phyloP scores from a whole-genome alignment of 495 filamentous ascomycete genomes.

The Neurospora hispaniola region DNA sequence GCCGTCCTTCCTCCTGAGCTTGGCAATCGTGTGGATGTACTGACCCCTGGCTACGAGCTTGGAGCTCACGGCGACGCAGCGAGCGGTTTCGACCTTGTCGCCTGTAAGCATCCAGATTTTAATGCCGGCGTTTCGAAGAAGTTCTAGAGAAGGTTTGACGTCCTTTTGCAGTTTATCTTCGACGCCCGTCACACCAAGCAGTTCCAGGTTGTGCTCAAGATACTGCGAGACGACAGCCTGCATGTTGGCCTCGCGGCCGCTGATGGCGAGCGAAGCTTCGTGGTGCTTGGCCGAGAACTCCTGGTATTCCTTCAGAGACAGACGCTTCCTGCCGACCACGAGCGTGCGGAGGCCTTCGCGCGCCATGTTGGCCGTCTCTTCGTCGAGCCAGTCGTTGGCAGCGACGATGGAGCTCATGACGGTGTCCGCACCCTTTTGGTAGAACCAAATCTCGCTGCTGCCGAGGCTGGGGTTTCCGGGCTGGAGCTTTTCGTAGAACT shows the following conservation, averaged over 20 bases:
- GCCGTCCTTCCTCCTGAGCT: constrained; percentile 62
- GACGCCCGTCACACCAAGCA: constrained; percentile 92
- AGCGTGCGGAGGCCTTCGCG: constrained; percentile 90
- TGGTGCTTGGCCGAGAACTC: constrained; percentile 69
- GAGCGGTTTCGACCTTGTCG: constrained; percentile 96
- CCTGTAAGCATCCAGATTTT: constrained; percentile 99
- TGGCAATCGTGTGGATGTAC: constrained; percentile 89
- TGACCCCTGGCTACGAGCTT: constrained; percentile 93
- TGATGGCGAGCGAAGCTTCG: constrained; percentile 68
- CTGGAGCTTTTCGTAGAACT: constrained; percentile 52
- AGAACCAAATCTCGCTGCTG: constrained; percentile 87
- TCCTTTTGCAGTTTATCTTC: constrained; percentile 93
- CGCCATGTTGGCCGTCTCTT: constrained; percentile 98
- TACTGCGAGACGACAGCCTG: constrained; percentile 65
- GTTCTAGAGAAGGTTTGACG: constrained; percentile 88
- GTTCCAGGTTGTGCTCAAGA: constrained; percentile 80
- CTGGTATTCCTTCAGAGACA: constrained; percentile 65
- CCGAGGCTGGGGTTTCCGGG: constrained; percentile 28
- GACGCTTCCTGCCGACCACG: constrained; percentile 77
- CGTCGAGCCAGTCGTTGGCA: constrained; percentile 95
- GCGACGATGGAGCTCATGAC: constrained; percentile 93
- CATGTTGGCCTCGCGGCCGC: constrained; percentile 70
- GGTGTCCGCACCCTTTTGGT: constrained; percentile 96
- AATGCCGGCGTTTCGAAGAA: constrained; percentile 95
- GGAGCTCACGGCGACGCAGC: constrained; percentile 89